phyloP scores from a whole-genome alignment of 148 eudicot species.

The Camellia lanceoleosa region DNA sequence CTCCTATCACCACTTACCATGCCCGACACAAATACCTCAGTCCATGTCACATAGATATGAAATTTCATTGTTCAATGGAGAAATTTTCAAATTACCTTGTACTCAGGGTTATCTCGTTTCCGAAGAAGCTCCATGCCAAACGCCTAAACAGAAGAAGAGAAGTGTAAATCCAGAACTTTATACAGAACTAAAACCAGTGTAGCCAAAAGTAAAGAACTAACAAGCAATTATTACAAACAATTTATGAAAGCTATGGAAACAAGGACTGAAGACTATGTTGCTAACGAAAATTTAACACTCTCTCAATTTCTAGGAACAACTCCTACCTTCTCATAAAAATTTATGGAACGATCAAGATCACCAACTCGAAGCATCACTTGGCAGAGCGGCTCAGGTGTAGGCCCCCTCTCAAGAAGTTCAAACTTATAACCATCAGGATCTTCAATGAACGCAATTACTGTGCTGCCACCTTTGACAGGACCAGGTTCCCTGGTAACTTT shows the following conservation, averaged over 20 bases:
- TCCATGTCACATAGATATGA: neutral
- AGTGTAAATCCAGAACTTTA: slow-evolving; percentile 13
- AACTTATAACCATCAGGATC: slow-evolving; percentile 89
- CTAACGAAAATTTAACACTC: neutral
- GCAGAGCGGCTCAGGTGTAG: slow-evolving; percentile 91
- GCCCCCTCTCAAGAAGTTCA: slow-evolving; percentile 68
- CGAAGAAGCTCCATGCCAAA: slow-evolving; percentile 85
- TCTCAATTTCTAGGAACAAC: neutral
- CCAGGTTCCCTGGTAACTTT: slow-evolving; percentile 77
- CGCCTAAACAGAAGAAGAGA: slow-evolving; percentile 37
- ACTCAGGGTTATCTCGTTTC: slow-evolving; percentile 62
- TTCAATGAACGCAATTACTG: slow-evolving; percentile 61
- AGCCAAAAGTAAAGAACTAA: slow-evolving; percentile 4
- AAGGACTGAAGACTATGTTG: neutral
- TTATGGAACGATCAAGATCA: slow-evolving; percentile 85
- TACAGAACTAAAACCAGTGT: neutral
- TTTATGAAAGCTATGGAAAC: neutral
- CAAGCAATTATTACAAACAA: neutral
- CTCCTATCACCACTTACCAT: neutral
- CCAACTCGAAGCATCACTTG: slow-evolving; percentile 97
- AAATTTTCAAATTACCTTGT: slow-evolving; percentile 46
- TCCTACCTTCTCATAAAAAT: slow-evolving; percentile 75
- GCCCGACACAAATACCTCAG: neutral
- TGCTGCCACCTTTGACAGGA: slow-evolving; percentile 71
- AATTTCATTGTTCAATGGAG: neutral